Evolutionary conservation across 192 early-diverging fungal species (phyloP).

Genomic region (Chytriomyces sp.): DNA sequence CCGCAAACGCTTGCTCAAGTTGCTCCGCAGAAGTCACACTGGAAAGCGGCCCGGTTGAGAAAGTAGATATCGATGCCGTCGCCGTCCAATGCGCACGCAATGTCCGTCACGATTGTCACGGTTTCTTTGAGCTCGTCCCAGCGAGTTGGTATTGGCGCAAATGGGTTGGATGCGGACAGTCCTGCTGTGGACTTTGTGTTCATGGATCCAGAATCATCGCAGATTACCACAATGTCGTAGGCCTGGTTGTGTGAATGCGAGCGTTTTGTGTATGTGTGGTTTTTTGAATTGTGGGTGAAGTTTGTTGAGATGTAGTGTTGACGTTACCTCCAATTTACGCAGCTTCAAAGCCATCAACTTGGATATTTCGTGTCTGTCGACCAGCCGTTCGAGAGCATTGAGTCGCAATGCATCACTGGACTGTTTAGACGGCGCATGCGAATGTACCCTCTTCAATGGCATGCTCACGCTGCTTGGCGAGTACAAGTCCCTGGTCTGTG

Average conservation of each 20-base stretch:
- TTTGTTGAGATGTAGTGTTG: too few species aligned
- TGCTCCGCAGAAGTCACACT: conserved; percentile 1
- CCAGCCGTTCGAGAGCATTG: neutral
- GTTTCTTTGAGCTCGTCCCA: conserved; percentile 38
- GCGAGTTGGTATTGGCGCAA: conserved; percentile 20
- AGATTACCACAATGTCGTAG: conserved; percentile 29
- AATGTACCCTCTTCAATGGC: too few species aligned
- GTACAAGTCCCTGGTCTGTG: too few species aligned
- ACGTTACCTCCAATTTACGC: conserved; percentile 9
- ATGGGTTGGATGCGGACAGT: neutral
- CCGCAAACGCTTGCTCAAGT: neutral
- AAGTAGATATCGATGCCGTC: conserved; percentile 38
- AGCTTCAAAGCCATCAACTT: conserved; percentile 24
- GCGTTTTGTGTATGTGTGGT: neutral
- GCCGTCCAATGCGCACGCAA: conserved; percentile 21
- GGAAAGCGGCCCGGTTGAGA: conserved; percentile 19
- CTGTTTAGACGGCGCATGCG: too few species aligned
- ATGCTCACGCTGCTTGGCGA: too few species aligned
- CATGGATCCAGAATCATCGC: conserved; percentile 34
- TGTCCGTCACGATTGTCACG: conserved; percentile 22
- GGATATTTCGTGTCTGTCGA: neutral
- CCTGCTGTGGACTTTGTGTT: neutral
- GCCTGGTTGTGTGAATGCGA: neutral
- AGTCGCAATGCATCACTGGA: neutral
- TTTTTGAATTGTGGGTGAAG: too few species aligned